Evolutionary conservation across 192 early-diverging fungal species (phyloP).

Genomic region (Linnemannia schmuckeri): DNA sequence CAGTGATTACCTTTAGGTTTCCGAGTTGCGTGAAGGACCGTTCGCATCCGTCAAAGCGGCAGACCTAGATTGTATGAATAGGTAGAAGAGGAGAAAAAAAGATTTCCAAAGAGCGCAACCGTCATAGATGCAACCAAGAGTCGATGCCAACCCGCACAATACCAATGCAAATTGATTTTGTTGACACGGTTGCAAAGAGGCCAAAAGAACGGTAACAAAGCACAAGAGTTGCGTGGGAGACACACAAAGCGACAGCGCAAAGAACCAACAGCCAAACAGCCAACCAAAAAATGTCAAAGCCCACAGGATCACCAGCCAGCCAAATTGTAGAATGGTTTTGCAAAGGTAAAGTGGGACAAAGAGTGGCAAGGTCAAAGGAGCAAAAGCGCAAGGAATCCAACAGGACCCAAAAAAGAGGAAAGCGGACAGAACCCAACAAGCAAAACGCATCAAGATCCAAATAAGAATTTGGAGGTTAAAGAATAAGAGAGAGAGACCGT

Average conservation of each 20-base stretch:
- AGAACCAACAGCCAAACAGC: constrained; percentile 51
- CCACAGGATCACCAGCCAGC: constrained; percentile 15
- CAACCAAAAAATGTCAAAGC: constrained; percentile 33
- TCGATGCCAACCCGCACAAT: constrained; percentile 28
- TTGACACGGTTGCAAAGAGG: constrained; percentile 37
- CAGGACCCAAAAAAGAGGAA: constrained; percentile 13
- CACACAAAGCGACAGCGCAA: constrained; percentile 49
- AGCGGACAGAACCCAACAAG: constrained; percentile 13
- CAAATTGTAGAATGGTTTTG: constrained; percentile 3
- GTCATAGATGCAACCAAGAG: constrained; percentile 20
- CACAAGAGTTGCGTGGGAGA: constrained; percentile 38
- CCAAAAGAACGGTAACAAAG: constrained; percentile 49
- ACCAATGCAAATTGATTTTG: constrained; percentile 38
- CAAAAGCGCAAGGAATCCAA: constrained; percentile 15
- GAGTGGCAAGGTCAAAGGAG: constrained; percentile 17
- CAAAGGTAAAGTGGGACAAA: constrained; percentile 35
- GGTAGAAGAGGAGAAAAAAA: constrained; percentile 16
- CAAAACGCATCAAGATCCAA: constrained; percentile 8
- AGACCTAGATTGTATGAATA: constrained; percentile 65
- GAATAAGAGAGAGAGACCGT: constrained; percentile 45
- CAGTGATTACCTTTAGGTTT: constrained; percentile 61
- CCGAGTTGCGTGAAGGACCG: constrained; percentile 85
- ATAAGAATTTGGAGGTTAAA: constrained; percentile 5
- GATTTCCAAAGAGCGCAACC: constrained; percentile 25
- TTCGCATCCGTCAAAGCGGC: constrained; percentile 73